Conservation (phyloP, 2,329 filamentous ascomycete species). For the Onygenales sp. region DNA sequence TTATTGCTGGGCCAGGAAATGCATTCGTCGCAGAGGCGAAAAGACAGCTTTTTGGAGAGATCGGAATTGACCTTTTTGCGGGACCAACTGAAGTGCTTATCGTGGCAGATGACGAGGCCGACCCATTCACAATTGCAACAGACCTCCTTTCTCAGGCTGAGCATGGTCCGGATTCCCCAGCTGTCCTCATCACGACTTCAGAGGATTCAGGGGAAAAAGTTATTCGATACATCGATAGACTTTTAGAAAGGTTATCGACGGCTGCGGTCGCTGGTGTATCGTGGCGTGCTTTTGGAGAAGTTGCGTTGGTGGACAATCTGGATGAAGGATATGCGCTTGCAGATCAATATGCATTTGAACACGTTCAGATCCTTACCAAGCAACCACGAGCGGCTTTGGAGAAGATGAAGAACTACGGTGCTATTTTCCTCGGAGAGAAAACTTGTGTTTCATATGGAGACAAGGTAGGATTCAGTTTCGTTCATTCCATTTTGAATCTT, state of each 20-base stretch:
- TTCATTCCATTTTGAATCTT: background rate
- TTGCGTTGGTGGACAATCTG: constrained; percentile 33
- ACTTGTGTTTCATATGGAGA: constrained; percentile 47
- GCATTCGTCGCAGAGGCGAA: constrained; percentile 48
- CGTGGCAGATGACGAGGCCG: constrained; percentile 39
- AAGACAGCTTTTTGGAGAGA: constrained; percentile 43
- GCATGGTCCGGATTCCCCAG: constrained; percentile 44
- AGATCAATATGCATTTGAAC: constrained; percentile 41
- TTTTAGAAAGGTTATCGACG: constrained; percentile 35
- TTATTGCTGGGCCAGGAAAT: constrained; percentile 46
- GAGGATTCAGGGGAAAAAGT: constrained; percentile 29
- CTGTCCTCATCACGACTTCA: constrained; percentile 42
- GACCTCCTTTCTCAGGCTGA: constrained; percentile 43
- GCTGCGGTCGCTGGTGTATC: constrained; percentile 34
- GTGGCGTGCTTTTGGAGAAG: constrained; percentile 41
- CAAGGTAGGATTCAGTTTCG: constrained; percentile 29
- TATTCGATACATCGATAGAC: constrained; percentile 27
- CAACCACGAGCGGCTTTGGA: constrained; percentile 39
- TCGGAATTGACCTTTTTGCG: constrained; percentile 46
- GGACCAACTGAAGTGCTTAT: constrained; percentile 46
- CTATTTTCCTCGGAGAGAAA: constrained; percentile 43
- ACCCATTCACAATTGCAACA: constrained; percentile 37
- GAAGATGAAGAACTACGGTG: constrained; percentile 44
- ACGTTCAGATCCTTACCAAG: constrained; percentile 43
- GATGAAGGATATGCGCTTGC: constrained; percentile 38